Base-by-base conservation (phyloP, 1,284 basidiomycete species). In the Apiotrichum sp. region DNA sequence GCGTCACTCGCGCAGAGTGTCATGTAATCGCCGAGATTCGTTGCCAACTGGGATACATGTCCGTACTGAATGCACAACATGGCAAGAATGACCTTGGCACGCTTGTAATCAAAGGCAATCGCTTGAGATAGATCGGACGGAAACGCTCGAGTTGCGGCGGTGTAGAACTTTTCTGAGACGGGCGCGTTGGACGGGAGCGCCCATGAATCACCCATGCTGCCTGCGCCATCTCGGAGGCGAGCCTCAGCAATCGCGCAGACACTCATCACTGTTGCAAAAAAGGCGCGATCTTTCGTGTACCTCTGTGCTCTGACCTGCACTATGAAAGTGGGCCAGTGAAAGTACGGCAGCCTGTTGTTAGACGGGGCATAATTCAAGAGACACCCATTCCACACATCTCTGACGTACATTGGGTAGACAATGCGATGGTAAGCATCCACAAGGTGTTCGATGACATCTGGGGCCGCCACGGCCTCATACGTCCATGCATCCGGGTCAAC, bases 291-390 rank as follows among this genome's bases (percentile, higher is more conserved):
- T 42, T 54, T 59, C 34, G 57, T 62, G 61, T 74, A 72, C 14
- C 63, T 52, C 38, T 63, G 50, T 1, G 54, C 51, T 0, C 58
- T 56, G 38, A 75, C 55, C 16, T 68, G 52, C 3, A 43, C 39
- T 5, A 55, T 52, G 56, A 73, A 72, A 0, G 70, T 65, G 4
- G 74, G 73, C 69, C 73, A 74, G 59, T 76, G 74, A 52, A 73
- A 74, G 61, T 67, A 71, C 8, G 65, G 62, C 46, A 68, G 61
- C 36, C 72, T 73, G 51, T 10, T 29, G 8, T 33, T 39, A 41
- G 31, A 16, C 5, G 31, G 16, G 4, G 13, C 14, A 10, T n/a
- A n/a, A 33, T 6, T 6, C 14, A n/a, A 34, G 13, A 59, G 40
- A 22, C 22, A 22, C 22, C 22, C 22, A 22, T 22, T 22, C 22